These are phyloP conservation scores for Jatropha podagrica DNA, from an alignment of 441 rosid species.

Conservation along the genomic window DNA sequence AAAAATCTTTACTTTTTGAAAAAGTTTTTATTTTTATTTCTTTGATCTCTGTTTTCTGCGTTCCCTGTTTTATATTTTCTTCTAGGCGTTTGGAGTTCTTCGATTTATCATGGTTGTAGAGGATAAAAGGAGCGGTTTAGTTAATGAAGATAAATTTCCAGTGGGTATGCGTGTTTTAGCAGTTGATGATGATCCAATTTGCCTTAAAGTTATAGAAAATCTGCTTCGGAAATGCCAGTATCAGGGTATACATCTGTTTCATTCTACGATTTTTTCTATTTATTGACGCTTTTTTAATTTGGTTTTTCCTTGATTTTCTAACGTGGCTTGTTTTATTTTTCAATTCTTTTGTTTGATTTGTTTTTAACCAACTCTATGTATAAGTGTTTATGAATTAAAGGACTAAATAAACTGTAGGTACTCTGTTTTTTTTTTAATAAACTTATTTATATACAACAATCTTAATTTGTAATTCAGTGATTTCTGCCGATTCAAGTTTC, in stretches of 20 bases:
- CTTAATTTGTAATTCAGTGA: background rate
- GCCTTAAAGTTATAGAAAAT: constrained; percentile 68
- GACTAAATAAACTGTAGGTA: background rate
- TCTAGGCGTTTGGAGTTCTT: constrained; percentile 15
- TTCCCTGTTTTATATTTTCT: constrained; percentile 22
- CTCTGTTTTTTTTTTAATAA: constrained; percentile 5
- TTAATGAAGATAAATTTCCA: constrained; percentile 59
- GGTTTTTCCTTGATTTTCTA: background rate
- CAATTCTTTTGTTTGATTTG: background rate
- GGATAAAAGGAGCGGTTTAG: constrained; percentile 29
- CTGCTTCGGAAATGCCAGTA: constrained; percentile 82
- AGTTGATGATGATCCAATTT: constrained; percentile 85
- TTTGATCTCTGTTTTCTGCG: constrained; percentile 22
- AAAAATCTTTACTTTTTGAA: constrained; percentile 1
- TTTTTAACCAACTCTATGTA: background rate
- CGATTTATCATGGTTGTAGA: constrained; percentile 39
- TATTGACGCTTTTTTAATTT: background rate
- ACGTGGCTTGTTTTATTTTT: background rate
- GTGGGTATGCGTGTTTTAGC: constrained; percentile 86
- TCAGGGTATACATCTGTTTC: constrained; percentile 47
- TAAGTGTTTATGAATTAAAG: background rate
- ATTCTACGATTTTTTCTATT: background rate
- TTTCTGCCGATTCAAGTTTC: constrained; percentile 13
- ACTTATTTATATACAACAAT: background rate
- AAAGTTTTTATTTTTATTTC: background rate